Base-by-base conservation (phyloP, 2,329 filamentous ascomycete genomes). In the Alternaria viburni region DNA sequence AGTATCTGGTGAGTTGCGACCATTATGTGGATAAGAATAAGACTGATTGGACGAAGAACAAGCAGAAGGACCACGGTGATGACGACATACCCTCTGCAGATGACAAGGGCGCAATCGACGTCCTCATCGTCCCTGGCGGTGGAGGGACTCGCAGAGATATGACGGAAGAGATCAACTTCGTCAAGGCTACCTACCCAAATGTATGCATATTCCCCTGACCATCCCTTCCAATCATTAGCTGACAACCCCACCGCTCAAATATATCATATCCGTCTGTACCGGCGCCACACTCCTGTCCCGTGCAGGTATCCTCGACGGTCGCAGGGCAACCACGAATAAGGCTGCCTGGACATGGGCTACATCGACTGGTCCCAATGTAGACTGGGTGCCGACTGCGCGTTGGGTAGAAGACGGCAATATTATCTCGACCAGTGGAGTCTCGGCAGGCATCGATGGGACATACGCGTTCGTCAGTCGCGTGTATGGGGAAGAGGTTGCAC, bases 241-340 rank as follows among this genome's bases (percentile, higher is more conserved):
- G 21, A 23, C 21, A 4, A 23, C 15, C 2, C 11, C 15, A 26
- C 32, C 65, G 60, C 65, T 74, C 46, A 75, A 86, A 64, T 86
- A 87, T 65, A 75, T 91, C 41, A 81, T 92, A 52, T 89, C 88
- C 0, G 83, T 92, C 13, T 92, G 90, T 77, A 92, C 88, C 1
- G 90, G 90, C 0, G 81, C 88, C 0, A 84, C 84, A 1, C 74
- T 90, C 6, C 84, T 86, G 0, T 88, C 89, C 0, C 80, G 82
- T 44, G 80, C 89, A 0, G 90, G 90, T 0, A 75, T 91, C 2
- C 76, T 92, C 12, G 84, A 91, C 60, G 86, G 86, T 0, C 82
- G 79, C 58, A 80, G 83, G 6, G 90, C 88, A 3, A 92, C 90
- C 1, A 89, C 88, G 6, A 92, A 92, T 73, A 92, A 92, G 78